Conservation (phyloP, 73 alveolate genomes). For the Paramecium tetraurelia region DNA sequence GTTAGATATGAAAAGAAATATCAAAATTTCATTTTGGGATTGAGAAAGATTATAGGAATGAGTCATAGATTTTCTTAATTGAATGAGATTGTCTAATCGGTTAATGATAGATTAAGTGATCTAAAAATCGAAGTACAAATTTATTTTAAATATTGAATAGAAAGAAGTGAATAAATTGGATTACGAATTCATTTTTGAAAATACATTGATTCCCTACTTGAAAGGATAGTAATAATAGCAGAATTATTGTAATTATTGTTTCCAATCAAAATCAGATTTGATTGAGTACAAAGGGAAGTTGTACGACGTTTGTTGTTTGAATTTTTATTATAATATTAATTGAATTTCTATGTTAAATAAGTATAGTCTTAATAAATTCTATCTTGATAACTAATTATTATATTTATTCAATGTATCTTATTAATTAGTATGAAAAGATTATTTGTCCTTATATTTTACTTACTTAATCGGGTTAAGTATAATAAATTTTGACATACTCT, state of each 20-base stretch:
- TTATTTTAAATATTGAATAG: neutral
- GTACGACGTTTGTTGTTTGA: neutral
- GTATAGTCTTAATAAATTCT: too few species aligned
- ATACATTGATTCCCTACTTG: slow-evolving; percentile 3
- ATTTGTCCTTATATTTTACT: too few species aligned
- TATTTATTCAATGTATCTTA: too few species aligned
- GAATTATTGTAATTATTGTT: slow-evolving; percentile 26
- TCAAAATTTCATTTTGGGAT: neutral
- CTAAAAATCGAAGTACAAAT: slow-evolving; percentile 4
- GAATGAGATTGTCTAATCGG: neutral
- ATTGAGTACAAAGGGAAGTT: neutral
- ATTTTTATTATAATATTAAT: slow-evolving; percentile 9
- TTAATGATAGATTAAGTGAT: neutral
- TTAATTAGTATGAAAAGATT: too few species aligned
- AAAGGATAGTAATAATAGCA: neutral
- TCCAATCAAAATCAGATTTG: neutral
- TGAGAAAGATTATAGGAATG: slow-evolving; percentile 4
- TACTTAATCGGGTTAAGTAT: too few species aligned
- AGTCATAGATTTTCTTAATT: slow-evolving; percentile 6
- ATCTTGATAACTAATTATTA: neutral
- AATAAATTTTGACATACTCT: too few species aligned
- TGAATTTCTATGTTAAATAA: neutral
- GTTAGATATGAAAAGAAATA: slow-evolving; percentile 25
- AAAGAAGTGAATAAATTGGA: neutral
- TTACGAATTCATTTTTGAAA: neutral